Percentiles rank a stretch among this genome's conserved stretches.
Conservation (phyloP, 2,329 filamentous ascomycete species). For the Colletotrichum eremochloae region DNA sequence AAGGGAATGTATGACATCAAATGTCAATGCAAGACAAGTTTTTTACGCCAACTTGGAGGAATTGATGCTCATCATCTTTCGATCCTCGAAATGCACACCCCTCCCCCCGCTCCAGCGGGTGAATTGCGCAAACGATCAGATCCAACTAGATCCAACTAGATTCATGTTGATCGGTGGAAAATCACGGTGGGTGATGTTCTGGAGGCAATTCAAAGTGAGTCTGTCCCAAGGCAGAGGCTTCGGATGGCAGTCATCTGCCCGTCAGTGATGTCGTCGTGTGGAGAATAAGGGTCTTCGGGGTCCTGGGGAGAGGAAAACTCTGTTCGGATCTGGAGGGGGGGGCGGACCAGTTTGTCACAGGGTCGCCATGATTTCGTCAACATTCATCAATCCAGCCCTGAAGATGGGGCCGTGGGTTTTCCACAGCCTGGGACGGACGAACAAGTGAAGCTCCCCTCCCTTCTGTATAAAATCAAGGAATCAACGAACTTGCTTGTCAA, state of each 20-base stretch:
- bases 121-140: background rate
- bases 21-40: slow-evolving; percentile 22
- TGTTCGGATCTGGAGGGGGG: slow-evolving; percentile 18
- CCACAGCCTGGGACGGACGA: slow-evolving; percentile 9
- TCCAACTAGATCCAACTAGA: background rate
- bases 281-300: slow-evolving; percentile 36
- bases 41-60: slow-evolving; percentile 1
- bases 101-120: slow-evolving; percentile 5
- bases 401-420: background rate
- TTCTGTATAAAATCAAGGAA: slow-evolving; percentile 8
- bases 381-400: slow-evolving; percentile 8
- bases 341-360: slow-evolving; percentile 1
- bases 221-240: slow-evolving; percentile 1
- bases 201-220: background rate
- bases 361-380: slow-evolving; percentile 37
- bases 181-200: background rate
- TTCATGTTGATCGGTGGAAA: background rate
- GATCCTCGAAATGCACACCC: background rate
- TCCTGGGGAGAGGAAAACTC: slow-evolving; percentile 15
- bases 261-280: slow-evolving; percentile 35
- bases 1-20: slow-evolving; percentile 37
- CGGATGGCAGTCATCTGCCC: slow-evolving; percentile 7
- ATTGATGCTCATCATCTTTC: slow-evolving; percentile 3
- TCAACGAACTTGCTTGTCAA: background rate
- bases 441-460: slow-evolving; percentile 8